Base-by-base conservation (phyloP, 208 protist species). In the Pavlovales sp. region DNA sequence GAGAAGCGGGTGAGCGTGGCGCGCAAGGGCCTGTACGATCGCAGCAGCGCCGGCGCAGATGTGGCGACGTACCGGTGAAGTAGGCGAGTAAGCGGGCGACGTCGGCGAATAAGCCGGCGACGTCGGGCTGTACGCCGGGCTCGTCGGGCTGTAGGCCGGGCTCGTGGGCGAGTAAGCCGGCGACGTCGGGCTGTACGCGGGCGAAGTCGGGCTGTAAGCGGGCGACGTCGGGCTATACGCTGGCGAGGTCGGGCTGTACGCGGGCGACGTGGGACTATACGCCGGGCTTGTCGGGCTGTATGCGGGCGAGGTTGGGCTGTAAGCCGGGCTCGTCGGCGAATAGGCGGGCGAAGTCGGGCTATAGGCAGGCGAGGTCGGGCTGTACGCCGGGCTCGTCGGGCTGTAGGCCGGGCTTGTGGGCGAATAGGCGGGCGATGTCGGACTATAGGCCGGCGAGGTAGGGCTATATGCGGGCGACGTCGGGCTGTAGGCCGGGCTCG, bases 191-290 rank as follows among this genome's bases (percentile, higher is more conserved):
- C 39, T 66, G 40, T 94, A 95, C 18, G 86, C 41, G 30, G 93
- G 93, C 5, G 84, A 91, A 22, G 93, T 92, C 0, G 93, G 93
- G 10, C 84, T 91, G 41, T 95, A 95, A 20, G 39, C 79, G 26
- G 92, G 93, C 40, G 89, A 92, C n/a, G 91, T 91, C 28, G 93
- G 93, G 14, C 80, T 92, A 89, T 96, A 96, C 2, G 42, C n/a
- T 67, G 95, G 95, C 18, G 90, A 93, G 1, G 95, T 93, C 39
- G 95, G 93, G 2, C 91, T 93, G 88, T 96, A 97, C 38, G 36
- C 47, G 34, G 94, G 94, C 30, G 91, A 93, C 0, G 90, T 94
- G 34, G 95, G 94, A 4, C 67, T 90, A 83, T 96, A 96, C 40
- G 89, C 87, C 18, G 96, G 95, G 1, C 81, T 88, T 7, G 93